A percentile compares a stretch with the other conserved stretches of the same genome.
Conservation (phyloP, 2,329 filamentous ascomycete species). For the Verticillium longisporum region DNA sequence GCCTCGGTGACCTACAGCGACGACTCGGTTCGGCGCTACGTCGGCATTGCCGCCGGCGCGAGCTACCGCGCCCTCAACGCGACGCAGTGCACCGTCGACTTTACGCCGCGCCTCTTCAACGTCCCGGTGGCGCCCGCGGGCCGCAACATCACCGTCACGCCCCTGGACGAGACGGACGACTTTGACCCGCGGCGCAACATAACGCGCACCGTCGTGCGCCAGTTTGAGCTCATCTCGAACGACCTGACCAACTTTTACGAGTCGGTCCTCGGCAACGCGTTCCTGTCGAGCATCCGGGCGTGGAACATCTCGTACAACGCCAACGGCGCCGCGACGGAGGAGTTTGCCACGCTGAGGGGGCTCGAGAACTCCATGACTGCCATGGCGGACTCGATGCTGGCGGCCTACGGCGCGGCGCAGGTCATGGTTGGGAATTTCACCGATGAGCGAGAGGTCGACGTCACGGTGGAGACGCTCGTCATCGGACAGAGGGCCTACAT, state of each 20-base stretch:
- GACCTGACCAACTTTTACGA: slow-evolving; percentile 27
- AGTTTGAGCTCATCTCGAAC: slow-evolving; percentile 27
- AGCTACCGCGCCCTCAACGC: slow-evolving; percentile 20
- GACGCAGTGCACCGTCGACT: slow-evolving; percentile 22
- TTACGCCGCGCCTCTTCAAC: slow-evolving; percentile 19
- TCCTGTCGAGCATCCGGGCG: slow-evolving; percentile 21
- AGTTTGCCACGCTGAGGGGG: slow-evolving; percentile 6
- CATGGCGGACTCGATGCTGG: slow-evolving; percentile 17
- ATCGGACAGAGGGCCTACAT: slow-evolving; percentile 3
- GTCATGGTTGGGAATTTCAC: slow-evolving; percentile 20
- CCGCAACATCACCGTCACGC: slow-evolving; percentile 19
- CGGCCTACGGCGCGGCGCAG: slow-evolving; percentile 23
- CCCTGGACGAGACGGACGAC: slow-evolving; percentile 11
- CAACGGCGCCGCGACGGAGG: neutral
- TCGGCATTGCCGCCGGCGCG: slow-evolving; percentile 22
- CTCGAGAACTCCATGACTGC: slow-evolving; percentile 10
- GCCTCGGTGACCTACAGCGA: slow-evolving; percentile 20
- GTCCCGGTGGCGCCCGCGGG: slow-evolving; percentile 19
- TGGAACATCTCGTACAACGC: slow-evolving; percentile 4
- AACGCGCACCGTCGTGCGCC: slow-evolving; percentile 19
- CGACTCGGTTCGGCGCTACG: slow-evolving; percentile 14
- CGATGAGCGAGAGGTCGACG: slow-evolving; percentile 1
- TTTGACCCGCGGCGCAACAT: slow-evolving; percentile 21
- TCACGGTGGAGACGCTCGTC: slow-evolving; percentile 10
- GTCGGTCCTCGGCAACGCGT: slow-evolving; percentile 24